Evolutionary conservation across 768 basidiomycete genomes (phyloP).

Genomic region (Russula compacta): DNA sequence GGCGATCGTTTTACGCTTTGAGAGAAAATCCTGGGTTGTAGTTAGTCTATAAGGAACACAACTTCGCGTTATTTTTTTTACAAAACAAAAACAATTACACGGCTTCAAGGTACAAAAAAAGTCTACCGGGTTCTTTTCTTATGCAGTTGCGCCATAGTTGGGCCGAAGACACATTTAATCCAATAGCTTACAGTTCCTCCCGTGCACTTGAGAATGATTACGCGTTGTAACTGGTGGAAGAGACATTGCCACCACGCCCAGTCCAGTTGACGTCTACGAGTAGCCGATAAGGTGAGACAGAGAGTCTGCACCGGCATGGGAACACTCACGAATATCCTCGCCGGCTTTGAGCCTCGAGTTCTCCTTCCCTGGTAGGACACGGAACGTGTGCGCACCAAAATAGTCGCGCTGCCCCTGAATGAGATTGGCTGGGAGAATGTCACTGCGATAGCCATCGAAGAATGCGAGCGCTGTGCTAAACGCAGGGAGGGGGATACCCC

Average conservation of each 20-base stretch:
- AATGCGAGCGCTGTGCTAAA: conserved; percentile 97
- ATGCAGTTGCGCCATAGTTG: background rate
- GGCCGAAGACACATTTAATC: background rate
- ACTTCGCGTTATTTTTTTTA: background rate
- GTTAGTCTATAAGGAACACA: background rate
- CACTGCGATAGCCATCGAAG: conserved; percentile 98
- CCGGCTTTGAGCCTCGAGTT: conserved; percentile 70
- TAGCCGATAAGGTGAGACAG: conserved; percentile 7
- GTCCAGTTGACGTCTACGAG: conserved; percentile 93
- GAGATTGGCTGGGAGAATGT: conserved; percentile 87
- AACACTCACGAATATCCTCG: conserved; percentile 77
- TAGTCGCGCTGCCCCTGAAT: conserved; percentile 98
- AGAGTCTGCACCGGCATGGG: background rate
- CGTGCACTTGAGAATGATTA: conserved; percentile 26
- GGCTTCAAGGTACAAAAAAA: background rate
- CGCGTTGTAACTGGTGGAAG: conserved; percentile 76
- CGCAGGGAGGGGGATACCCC: conserved; percentile 97
- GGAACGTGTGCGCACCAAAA: conserved; percentile 99
- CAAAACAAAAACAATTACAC: background rate
- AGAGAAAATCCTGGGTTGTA: background rate
- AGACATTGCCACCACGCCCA: conserved; percentile 91
- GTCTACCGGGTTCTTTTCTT: conserved; percentile 9
- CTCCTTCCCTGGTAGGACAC: conserved; percentile 85
- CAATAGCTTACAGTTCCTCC: background rate
- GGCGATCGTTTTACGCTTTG: background rate